Conservation (phyloP, 495 filamentous ascomycete species). For the Tuber brumale region DNA sequence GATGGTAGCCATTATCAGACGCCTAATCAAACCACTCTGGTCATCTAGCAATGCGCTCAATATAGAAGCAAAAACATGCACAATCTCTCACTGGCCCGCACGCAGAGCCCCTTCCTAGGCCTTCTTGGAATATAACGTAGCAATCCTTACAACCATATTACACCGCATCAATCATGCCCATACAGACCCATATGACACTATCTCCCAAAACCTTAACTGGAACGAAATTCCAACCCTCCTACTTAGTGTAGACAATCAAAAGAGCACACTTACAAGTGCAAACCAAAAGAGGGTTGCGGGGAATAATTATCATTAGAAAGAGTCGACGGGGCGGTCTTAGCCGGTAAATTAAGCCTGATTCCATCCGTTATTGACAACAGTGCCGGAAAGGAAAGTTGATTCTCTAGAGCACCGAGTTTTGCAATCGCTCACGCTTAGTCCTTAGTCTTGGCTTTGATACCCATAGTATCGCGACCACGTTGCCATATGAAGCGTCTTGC, state of each 20-base stretch:
- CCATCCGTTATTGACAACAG: not conserved
- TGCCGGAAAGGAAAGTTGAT: not conserved
- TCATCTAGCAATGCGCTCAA: not conserved
- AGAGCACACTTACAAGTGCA: not conserved
- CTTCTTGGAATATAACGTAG: too few relatives aligned
- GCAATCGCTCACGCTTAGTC: not conserved
- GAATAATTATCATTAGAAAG: not conserved
- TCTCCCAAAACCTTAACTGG: not conserved
- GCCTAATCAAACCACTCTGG: not conserved
- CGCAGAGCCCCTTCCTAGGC: too few relatives aligned
- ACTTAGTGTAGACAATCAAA: not conserved
- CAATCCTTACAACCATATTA: too few relatives aligned
- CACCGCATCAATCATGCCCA: too few relatives aligned
- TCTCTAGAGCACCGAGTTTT: not conserved
- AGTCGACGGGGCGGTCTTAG: too few relatives aligned
- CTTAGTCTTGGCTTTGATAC: not conserved
- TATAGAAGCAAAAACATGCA: too few relatives aligned
- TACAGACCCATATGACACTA: not conserved
- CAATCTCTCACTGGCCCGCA: too few relatives aligned
- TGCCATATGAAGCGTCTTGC: not conserved
- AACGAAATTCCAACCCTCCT: not conserved
- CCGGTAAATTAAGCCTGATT: not conserved
- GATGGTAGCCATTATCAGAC: not conserved
- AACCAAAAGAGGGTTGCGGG: not conserved
- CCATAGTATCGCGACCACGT: not conserved